Base-by-base conservation (phyloP, 805 yeast genomes). In the Sugiyamaella boreocaroliniensis region DNA sequence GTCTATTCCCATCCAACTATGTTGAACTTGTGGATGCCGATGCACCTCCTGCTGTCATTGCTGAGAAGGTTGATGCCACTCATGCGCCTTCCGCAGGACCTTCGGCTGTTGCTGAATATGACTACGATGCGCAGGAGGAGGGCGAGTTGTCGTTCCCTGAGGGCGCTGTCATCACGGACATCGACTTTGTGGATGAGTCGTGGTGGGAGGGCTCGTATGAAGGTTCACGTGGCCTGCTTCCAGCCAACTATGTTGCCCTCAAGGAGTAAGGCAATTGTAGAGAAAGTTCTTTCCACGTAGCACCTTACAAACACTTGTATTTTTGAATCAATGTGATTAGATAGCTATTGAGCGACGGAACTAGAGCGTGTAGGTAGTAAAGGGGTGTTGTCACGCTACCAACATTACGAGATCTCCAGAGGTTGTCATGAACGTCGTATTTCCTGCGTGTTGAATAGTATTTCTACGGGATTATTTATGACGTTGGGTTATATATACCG, bases 181-280 rank as follows among this genome's bases (percentile, higher is more conserved):
- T 93, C 57, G 95, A 89, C 61, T 86, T 87, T 68, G 85, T 87
- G 15, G 96, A 89, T 62, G 96, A 88, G 45, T 96, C 88, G 66
- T 93, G 99, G 99, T 93, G 98, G 98, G 76, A 85, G 51, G 99
- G 99, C 49, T 82, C 80, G 56, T 76, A 83, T 61, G 71, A 81
- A 32, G 97, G 96, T 45, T 85, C 81, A 60, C 77, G 79, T 59
- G 93, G 93, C 53, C 74, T 92, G 52, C 90, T 92, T 82, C 99
- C 99, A 50, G 82, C 96, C 43, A 89, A 88, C 70, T 89, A 86
- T 66, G 98, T 93, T 12, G 53, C 57, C 16, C 59, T 68, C 11
- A 52, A 48, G 45, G 55, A 57, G 45, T 56, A 45, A 29, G 26
- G 26, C 26, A n/a, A n/a, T n/a, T n/a, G 26, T 6, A 22, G 26